Evolutionary conservation across 1,139 yeast genomes (phyloP), one percentile per base, ranked within the genome.

Genomic region (Candida gigantensis): DNA sequence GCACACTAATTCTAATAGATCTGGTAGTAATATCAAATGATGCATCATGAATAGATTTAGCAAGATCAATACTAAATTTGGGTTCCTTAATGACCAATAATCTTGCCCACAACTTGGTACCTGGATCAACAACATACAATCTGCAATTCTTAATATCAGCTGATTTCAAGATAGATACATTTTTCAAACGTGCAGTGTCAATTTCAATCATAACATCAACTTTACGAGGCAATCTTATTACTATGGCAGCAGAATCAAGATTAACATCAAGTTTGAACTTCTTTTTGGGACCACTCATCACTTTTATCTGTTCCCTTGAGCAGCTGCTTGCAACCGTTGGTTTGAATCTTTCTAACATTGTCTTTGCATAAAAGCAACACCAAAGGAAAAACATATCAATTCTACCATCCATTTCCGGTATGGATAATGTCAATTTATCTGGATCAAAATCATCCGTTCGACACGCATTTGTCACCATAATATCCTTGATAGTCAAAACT

Each of bases 71-170:
- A 24, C 47, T 62, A 28, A 46, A 66, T 32, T 32, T 60, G 37
- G 60, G 68, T 51, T 77, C 76, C 50, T 44, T 72, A 42, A 59
- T 62, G 2, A 64, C 53, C 21, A 72, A 49, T 26, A 70, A 51
- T 30, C 75, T 52, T 0, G 73, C 49, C 77, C 77, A 72, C 12
- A 68, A 53, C 19, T 65, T 64, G 4, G 80, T 72, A 2, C 69
- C 63, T 0, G 86, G 85, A 37, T 79, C 81, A 10, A 67, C 60
- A 7, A 79, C 77, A 49, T 74, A 80, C 32, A 79, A 53, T 28
- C 84, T 57, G 19, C 67, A 52, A 35, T 63, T 67, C 30, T 60
- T 60, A 14, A 74, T 57, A 12, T 55, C 52, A 6, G 67, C 46
- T 4, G 54, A 41, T 25, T 57, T 68, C 21, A 62, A 49, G 3